These are phyloP conservation scores for Cairneyella variabilis DNA, from an alignment of 495 filamentous ascomycete genomes.

Conservation along the genomic window DNA sequence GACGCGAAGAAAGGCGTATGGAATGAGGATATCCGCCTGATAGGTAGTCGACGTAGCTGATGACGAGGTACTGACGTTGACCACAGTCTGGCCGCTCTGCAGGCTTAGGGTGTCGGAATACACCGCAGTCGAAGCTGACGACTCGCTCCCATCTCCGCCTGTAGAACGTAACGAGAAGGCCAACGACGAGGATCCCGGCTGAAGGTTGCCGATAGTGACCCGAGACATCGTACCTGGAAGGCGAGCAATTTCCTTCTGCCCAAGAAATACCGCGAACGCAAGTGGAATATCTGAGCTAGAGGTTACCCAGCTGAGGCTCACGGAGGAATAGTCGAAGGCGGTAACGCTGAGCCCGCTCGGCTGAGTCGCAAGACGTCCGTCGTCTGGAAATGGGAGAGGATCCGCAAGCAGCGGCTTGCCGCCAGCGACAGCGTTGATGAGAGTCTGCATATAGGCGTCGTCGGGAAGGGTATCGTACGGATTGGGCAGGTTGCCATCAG, in stretches of 20 bases:
- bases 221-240: background rate
- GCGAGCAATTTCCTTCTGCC: background rate
- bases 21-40: constrained; percentile 4
- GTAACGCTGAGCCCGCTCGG: background rate
- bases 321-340: constrained; percentile 1
- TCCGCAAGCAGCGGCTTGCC: background rate
- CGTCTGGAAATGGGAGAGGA: background rate
- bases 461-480: constrained; percentile 7
- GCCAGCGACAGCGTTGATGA: background rate
- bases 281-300: background rate
- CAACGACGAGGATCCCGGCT: background rate
- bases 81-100: background rate
- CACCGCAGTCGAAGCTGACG: background rate
- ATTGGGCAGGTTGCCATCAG: background rate
- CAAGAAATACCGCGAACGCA: background rate
- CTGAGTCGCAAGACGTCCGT: background rate
- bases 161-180: background rate
- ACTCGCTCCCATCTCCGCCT: background rate
- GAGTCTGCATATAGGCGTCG: background rate
- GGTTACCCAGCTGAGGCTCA: background rate
- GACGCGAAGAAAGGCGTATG: constrained; percentile 6
- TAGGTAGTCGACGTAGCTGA: background rate
- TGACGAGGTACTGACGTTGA: background rate
- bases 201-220: background rate
- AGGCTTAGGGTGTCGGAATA: background rate